Base-by-base conservation (phyloP, 2,329 filamentous ascomycete genomes). In the Fusarium haematococcum region DNA sequence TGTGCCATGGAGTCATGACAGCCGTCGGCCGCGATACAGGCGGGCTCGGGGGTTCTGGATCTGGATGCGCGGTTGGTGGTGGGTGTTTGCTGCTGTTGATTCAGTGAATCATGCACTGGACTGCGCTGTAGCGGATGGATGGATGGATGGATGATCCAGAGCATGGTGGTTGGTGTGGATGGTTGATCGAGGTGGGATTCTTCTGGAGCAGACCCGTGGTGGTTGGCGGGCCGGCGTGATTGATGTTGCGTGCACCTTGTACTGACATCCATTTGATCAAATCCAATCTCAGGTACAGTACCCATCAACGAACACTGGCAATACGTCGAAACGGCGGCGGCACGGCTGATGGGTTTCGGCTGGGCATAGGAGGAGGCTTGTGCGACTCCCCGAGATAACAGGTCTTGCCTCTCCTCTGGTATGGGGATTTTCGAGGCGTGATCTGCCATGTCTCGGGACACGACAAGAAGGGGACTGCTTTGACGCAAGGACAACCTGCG, bases 101-200 rank as follows among this genome's bases (percentile, higher is more conserved):
- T 66, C 61, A 73, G 65, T n/a, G 45, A 67, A 69, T 71, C 65
- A 71, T 74, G 65, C 58, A 66, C 48, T 52, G 48, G 48, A 52
- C 48, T 52, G 48, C 25, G 10, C 48, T 52, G 48, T 5, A 52
- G 48, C 48, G 48, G 48, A 58, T 61, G 70, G 65, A 65, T 70
- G 70, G 64, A 65, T 70, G 74, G 73, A 74, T 78, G 68, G 68
- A 48, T 69, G 75, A 77, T 72, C 62, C 62, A 70, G 64, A 69
- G 43, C 58, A 60, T 63, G 61, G 56, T 63, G 68, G 57, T 74
- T 74, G 70, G 74, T 75, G 72, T 74, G 75, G 48, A 37, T 72
- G 74, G 61, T 68, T 65, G 61, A 65, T 74, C 62, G 43, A 62
- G 57, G 59, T 73, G 72, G 35, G 63, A 65, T 65, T 41, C 23